Base-by-base conservation (phyloP, 345 rosid genomes). In the Syzygium jambos region DNA sequence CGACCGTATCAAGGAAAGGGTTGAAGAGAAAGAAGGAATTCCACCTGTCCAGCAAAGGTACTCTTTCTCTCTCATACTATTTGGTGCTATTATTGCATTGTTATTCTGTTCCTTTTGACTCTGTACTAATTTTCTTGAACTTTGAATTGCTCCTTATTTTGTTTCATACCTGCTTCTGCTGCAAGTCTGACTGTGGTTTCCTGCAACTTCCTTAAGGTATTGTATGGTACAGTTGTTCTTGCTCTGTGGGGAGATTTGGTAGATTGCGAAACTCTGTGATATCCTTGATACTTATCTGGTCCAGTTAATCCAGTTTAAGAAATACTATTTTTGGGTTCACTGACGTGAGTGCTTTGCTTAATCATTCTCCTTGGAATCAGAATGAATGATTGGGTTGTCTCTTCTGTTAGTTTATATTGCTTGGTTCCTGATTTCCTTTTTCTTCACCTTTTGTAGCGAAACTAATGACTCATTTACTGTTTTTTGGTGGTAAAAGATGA, bases 11-110 rank as follows among this genome's bases (percentile, higher is more conserved):
- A 97, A 97, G 93, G 99, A 96, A 89, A 92, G 98, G 4, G 99
- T 96, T 16, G 99, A 97, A 91, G 99, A 97, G 93, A 95, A 96
- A 90, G 98, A 96, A 92, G 99, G 99, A 87, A 98, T 98, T 88
- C 99, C 99, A 86, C 99, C 98, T 8, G 98, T 96, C 57, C 99
- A 98, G 90, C 99, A 98, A 89, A 95, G 99, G 99, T 94, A 55
- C 78, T n/a, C 52, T 41, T 13, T 27, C 56, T 12, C 83, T 63
- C 22, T 27, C 57, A 9, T 38, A 52, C 46, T 59, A 29, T 29
- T 41, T 46, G 51, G 51, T 87, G 52, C 41, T 53, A 46, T 77
- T 77, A 25, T 84, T 2, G 22, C 41, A 34, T 0, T 25, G 15
- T 27, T 41, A 17, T 87, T 57, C 19, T 30, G 43, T 82, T 41